These are phyloP conservation scores for Clavispora asparagi DNA, from an alignment of 805 yeast genomes.

Conservation along the genomic window DNA sequence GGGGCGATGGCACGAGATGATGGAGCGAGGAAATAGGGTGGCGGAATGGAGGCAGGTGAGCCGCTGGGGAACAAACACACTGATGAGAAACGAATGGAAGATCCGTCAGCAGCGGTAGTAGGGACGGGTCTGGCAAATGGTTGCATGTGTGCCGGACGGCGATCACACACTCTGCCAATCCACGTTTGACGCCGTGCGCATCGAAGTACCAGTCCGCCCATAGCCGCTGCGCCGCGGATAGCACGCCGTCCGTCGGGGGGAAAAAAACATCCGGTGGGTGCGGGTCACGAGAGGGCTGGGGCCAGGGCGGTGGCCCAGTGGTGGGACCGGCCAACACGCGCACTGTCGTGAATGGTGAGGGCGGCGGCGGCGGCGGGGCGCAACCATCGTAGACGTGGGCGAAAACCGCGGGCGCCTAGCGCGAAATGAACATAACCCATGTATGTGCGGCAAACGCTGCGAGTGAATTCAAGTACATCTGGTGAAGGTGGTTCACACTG, in stretches of 20 bases:
- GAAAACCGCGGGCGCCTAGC: too few relatives aligned
- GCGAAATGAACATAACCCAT: neutral
- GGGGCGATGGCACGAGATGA: too few relatives aligned
- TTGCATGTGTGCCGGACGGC: neutral
- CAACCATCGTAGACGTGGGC: too few relatives aligned
- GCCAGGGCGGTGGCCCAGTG: too few relatives aligned
- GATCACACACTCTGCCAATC: neutral
- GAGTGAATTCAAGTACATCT: neutral
- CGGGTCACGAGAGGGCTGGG: too few relatives aligned
- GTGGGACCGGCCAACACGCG: too few relatives aligned
- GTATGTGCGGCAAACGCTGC: neutral
- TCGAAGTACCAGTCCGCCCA: neutral
- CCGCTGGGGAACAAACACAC: neutral
- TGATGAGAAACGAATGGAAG: neutral
- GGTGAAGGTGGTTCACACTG: neutral
- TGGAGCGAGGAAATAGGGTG: too few relatives aligned
- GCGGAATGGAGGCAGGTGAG: neutral
- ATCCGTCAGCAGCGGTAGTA: neutral
- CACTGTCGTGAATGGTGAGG: too few relatives aligned
- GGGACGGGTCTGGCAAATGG: neutral
- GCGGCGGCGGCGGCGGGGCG: too few relatives aligned
- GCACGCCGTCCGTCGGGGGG: too few relatives aligned
- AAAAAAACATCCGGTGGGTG: too few relatives aligned
- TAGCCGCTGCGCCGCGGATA: neutral
- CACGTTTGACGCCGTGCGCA: neutral